Percentiles rank a stretch among this genome's conserved stretches.
Evolutionary conservation across 129 eudicot species (phyloP).

Genomic region (Apium graveolens): DNA sequence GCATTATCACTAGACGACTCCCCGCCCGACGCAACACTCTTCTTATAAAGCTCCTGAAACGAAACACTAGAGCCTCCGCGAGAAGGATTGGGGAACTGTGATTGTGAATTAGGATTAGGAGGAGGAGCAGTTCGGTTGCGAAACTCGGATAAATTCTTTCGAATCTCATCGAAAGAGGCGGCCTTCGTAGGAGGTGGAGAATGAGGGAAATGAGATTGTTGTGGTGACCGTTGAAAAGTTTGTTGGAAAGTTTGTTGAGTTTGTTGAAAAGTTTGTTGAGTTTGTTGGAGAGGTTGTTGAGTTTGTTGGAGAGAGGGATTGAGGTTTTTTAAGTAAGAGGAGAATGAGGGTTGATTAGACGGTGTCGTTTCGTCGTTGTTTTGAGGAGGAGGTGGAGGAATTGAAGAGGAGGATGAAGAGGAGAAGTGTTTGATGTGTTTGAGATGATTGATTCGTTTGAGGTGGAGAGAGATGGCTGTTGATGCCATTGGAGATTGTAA

Average conservation of each 20-base stretch:
- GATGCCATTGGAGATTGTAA: constrained; percentile 32
- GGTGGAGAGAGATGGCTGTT: constrained; percentile 37
- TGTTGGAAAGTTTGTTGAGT: neutral
- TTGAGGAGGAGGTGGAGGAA: neutral
- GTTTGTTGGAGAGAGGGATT: constrained; percentile 14
- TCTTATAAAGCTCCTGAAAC: constrained; percentile 36
- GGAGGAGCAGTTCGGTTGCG: constrained; percentile 28
- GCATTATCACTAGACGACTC: neutral
- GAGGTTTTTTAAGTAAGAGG: constrained; percentile 31
- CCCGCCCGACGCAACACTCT: neutral
- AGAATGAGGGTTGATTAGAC: neutral
- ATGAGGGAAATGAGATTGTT: neutral
- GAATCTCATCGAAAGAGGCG: constrained; percentile 25
- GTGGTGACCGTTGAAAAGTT: no score
- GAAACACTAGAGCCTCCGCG: constrained; percentile 1
- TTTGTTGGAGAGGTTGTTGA: neutral
- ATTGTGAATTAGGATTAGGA: constrained; percentile 11
- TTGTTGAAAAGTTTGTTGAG: neutral
- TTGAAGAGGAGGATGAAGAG: constrained; percentile 33
- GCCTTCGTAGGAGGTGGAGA: neutral
- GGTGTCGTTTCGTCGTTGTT: constrained; percentile 15
- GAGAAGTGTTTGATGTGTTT: constrained; percentile 3
- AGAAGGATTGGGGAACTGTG: no score
- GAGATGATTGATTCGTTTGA: constrained; percentile 19
- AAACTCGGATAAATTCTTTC: constrained; percentile 37